Percentiles rank a stretch among this genome's conserved stretches.
Conservation (phyloP, 257 asterid species). For the Anisodus tanguticus region DNA sequence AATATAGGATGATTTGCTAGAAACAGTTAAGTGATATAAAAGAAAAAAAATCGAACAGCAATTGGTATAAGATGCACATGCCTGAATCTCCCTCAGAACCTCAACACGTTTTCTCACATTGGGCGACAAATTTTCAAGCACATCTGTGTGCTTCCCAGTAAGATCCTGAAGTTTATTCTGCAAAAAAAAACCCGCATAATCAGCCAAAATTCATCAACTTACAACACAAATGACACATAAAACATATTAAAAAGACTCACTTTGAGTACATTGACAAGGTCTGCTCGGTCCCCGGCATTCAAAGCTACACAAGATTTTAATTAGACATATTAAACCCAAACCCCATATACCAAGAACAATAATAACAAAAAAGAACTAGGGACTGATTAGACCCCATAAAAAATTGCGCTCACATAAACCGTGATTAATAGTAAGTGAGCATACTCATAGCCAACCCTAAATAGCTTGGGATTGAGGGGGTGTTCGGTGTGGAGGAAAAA, state of each 20-base stretch:
- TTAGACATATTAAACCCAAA: neutral
- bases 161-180: constrained; percentile 69
- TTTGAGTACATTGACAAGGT: constrained; percentile 73
- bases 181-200: constrained; percentile 17
- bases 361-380: neutral
- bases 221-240: neutral
- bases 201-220: neutral
- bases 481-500: no score
- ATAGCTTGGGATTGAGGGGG: no score
- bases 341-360: neutral
- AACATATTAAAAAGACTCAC: constrained; percentile 36
- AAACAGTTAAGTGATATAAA: neutral
- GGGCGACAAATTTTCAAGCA: constrained; percentile 56
- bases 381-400: neutral
- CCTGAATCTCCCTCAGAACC: constrained; percentile 63
- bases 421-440: neutral
- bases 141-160: constrained; percentile 59
- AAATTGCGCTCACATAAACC: neutral
- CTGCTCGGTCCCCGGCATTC: constrained; percentile 63
- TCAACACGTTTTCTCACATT: constrained; percentile 65
- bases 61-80: neutral
- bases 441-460: no score
- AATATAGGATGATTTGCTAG: neutral
- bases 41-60: neutral
- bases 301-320: constrained; percentile 53